Conservation (phyloP, 768 basidiomycete species). For the Lactarius vividus region DNA sequence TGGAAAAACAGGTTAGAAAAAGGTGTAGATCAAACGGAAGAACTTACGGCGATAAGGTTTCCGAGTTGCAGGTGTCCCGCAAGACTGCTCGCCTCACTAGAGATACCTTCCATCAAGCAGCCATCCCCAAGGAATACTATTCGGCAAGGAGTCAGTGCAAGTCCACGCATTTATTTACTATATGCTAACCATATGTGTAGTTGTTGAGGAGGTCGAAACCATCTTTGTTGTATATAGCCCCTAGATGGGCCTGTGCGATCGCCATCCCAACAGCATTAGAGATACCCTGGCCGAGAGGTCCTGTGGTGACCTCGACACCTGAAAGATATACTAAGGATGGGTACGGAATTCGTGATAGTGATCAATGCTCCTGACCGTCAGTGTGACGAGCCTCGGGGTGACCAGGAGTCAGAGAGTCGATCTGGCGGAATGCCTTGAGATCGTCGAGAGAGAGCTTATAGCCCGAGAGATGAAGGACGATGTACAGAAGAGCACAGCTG, state of each 20-base stretch:
- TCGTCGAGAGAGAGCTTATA: slow-evolving; percentile 93
- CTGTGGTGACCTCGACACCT: slow-evolving; percentile 91
- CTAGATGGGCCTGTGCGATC: slow-evolving; percentile 89
- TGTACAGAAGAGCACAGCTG: slow-evolving; percentile 92
- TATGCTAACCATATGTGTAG: slow-evolving; percentile 77
- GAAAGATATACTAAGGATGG: slow-evolving; percentile 20
- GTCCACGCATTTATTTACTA: slow-evolving; percentile 3
- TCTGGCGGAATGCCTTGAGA: slow-evolving; percentile 88
- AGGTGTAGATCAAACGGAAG: slow-evolving; percentile 19
- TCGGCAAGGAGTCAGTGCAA: slow-evolving; percentile 15
- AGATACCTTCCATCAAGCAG: slow-evolving; percentile 95
- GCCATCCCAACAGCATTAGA: slow-evolving; percentile 92
- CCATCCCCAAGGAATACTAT: slow-evolving; percentile 91
- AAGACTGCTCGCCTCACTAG: slow-evolving; percentile 88
- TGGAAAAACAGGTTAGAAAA: slow-evolving; percentile 34
- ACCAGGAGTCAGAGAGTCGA: slow-evolving; percentile 87
- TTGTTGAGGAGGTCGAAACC: slow-evolving; percentile 80
- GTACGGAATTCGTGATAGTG: slow-evolving; percentile 7
- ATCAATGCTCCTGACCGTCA: slow-evolving; percentile 42
- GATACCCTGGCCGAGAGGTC: slow-evolving; percentile 94
- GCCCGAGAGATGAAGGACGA: slow-evolving; percentile 85
- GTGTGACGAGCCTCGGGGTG: slow-evolving; percentile 82
- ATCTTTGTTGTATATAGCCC: slow-evolving; percentile 86
- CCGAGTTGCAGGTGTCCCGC: slow-evolving; percentile 93
- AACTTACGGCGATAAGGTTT: slow-evolving; percentile 83